Conservation (phyloP, 345 rosid genomes). For the Boechera stricta region DNA sequence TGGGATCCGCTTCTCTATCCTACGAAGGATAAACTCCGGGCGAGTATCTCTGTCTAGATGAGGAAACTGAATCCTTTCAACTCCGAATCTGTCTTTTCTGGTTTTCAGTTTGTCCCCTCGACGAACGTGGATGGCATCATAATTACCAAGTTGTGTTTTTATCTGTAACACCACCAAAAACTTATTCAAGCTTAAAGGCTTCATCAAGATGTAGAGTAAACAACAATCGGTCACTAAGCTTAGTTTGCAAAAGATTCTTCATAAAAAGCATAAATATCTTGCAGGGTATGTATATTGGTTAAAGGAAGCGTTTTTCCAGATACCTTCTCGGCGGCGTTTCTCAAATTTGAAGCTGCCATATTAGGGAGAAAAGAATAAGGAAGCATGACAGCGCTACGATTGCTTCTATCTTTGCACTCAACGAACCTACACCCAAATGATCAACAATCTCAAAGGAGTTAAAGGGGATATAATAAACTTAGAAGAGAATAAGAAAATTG, state of each 20-base stretch:
- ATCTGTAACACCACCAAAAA: constrained; percentile 55
- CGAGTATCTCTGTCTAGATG: constrained; percentile 97
- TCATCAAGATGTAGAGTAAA: constrained; percentile 19
- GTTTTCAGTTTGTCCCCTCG: constrained; percentile 92
- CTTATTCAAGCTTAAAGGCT: constrained; percentile 13
- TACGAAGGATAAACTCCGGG: constrained; percentile 76
- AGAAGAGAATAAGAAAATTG: neutral
- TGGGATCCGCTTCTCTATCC: constrained; percentile 80
- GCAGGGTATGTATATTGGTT: constrained; percentile 20
- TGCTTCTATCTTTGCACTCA: constrained; percentile 94
- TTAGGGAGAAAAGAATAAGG: constrained; percentile 94
- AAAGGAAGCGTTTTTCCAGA: neutral
- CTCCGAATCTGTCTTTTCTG: constrained; percentile 86
- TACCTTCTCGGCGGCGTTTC: constrained; percentile 79
- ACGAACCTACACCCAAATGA: constrained; percentile 69
- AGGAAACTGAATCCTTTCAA: constrained; percentile 82
- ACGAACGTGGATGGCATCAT: constrained; percentile 95
- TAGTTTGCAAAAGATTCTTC: neutral
- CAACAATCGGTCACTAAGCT: neutral
- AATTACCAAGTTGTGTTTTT: constrained; percentile 74
- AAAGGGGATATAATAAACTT: neutral
- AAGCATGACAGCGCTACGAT: constrained; percentile 69
- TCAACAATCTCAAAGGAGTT: neutral
- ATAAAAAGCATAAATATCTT: neutral
- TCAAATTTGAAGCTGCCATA: constrained; percentile 71